Conservation (phyloP, 768 basidiomycete genomes). For the Agrocybe chaxingu region DNA sequence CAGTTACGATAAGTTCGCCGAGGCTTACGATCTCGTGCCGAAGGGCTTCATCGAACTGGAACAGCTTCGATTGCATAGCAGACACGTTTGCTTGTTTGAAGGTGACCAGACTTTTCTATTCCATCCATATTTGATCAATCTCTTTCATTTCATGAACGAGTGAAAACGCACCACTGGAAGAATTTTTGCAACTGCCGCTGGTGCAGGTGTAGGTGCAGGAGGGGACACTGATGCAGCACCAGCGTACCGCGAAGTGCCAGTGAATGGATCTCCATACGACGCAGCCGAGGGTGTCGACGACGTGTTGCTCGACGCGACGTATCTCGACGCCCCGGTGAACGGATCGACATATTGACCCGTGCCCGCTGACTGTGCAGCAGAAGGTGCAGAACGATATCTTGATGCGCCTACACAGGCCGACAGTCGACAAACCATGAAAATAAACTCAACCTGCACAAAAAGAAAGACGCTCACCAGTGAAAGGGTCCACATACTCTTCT, state of each 20-base stretch:
- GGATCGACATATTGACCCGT: conserved; percentile 56
- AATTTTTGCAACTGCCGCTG: conserved; percentile 33
- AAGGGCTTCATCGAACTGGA: conserved; percentile 70
- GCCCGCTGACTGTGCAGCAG: conserved; percentile 20
- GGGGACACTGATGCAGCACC: conserved; percentile 25
- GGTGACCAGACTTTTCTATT: conserved; percentile 58
- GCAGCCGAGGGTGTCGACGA: conserved; percentile 26
- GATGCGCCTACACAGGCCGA: conserved; percentile 46
- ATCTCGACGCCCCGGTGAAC: conserved; percentile 70
- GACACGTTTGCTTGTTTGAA: conserved; percentile 82
- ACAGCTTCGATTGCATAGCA: conserved; percentile 77
- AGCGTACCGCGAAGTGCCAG: conserved; percentile 64
- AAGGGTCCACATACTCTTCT: conserved; percentile 80
- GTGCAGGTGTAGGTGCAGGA: conserved; percentile 28
- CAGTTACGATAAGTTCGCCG: background rate
- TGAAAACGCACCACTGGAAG: conserved; percentile 46
- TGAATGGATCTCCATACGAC: conserved; percentile 62
- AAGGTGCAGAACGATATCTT: conserved; percentile 48
- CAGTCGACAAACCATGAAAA: background rate
- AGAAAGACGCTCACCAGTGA: conserved; percentile 58
- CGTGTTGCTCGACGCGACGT: conserved; percentile 46
- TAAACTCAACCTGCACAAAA: background rate
- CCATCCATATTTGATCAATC: background rate
- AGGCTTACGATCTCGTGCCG: conserved; percentile 63
- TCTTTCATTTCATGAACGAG: background rate